Base-by-base conservation (phyloP, 352 stramenopile species). In the Globisporangium cystogenes region DNA sequence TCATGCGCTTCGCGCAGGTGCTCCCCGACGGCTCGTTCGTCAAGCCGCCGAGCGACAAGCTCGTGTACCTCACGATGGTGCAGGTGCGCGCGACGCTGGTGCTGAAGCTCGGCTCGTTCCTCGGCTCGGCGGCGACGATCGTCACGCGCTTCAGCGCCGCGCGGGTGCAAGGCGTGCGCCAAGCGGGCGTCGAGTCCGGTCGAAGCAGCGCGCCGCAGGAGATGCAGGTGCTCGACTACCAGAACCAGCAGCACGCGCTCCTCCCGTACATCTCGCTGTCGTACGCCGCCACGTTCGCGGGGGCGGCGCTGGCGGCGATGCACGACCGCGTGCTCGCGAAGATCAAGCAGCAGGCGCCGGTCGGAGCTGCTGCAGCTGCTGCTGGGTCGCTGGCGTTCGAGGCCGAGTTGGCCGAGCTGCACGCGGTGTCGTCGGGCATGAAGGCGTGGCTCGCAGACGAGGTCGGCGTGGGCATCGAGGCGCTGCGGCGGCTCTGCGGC, bases 181-280 rank as follows among this genome's bases (percentile, higher is more conserved):
- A 33, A 33, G 74, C 66, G 16, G 82, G 74, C 45, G 57, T 67
- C 1, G 85, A 72, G 1, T 53, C 64, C 0, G 79, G 29, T 3
- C 6, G 5, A 10, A 33, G 6, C 29, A 10, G 66, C 24, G 60
- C 67, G 6, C n/a, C n/a, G n/a, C n/a, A n/a, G n/a, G 92, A 98
- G 65, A 51, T 89, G 23, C 91, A 96, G 60, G 85, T 99, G 55
- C 67, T 99, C 37, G 92, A 98, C 57, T 98, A 98, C 64, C 90
- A 93, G 49, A 90, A 92, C 65, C 94, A 99, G 67, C 93, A 98
- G 66, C 95, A 98, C 69, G 58, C 49, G 27, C 65, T 81, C 7
- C 76, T 77, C 53, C 66, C 71, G 31, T 54, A 55, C 48, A 68
- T 78, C 42, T 56, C 65, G 18, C 26, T 83, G 7, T 74, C 74